Evolutionary conservation across 106 monocot genomes (phyloP), one percentile per base, ranked within the genome.

Genomic region (Hemerocallis citrina): DNA sequence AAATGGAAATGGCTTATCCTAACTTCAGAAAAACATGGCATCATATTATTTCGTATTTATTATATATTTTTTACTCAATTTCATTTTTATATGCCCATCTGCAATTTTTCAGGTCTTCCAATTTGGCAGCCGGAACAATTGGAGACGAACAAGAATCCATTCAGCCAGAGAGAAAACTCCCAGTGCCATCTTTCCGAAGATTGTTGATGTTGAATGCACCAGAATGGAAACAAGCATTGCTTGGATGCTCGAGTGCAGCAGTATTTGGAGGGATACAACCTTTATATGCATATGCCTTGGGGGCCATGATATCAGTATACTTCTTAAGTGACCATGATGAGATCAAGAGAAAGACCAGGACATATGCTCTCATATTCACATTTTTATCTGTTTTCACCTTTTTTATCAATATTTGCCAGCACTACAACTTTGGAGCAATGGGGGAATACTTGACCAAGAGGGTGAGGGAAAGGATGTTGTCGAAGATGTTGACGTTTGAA

Each of bases 201-300:
- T 43, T 86, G 34, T 14, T 86, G 52, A 44, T 81, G 55, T 11
- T 86, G 52, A 86, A 81, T 52, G 47, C 46, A 0, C 81, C 81
- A 7, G 81, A 81, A 51, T 78, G 86, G 86, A 63, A 37, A 43
- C 77, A 75, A 15, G 81, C 86, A 5, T 0, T 51, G 15, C 3
- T 75, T 31, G 86, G 86, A 3, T 46, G 81, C 45, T 3, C 61
- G 6, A 42, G 63, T 5, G 86, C 86, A 19, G 25, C 69, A 3
- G 28, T 75, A 3, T 74, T 75, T 34, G 81, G 86, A 5, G 86
- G 54, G 22, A 67, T 81, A 47, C 78, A 86, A 30, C 86, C 86
- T 13, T 15, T 56, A 37, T 75, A 75, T 20, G 56, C 75, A 4
- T 81, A 59, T 19, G 66, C 62, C 12, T 56, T 78, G 71, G 72